Base-by-base conservation (phyloP, 179 eudicot species). In the Silene vulgaris region DNA sequence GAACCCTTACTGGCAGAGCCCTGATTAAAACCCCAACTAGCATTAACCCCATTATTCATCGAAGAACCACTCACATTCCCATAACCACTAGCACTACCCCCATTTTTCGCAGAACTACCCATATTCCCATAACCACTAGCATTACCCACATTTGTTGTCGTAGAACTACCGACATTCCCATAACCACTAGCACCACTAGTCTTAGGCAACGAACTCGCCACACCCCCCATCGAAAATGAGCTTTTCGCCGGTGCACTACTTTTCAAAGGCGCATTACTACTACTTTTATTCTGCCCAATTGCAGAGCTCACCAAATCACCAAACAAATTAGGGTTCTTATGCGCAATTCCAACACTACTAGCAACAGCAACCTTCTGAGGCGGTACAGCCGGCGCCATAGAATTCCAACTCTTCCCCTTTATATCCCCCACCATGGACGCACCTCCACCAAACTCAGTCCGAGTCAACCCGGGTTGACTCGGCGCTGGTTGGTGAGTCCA, bases 341-440 rank as follows among this genome's bases (percentile, higher is more conserved):
- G 85, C 26, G 80, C 93, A 75, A 93, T 79, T 17, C 97, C 98
- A 45, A 90, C 60, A 68, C 75, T 62, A 12, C 74, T 71, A 3
- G 79, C 67, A 40, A 48, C 76, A 30, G 52, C 73, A 43, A 16
- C 77, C 40, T 28, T 80, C 20, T 6, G 48, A 0, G 83, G 23
- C 2, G 48, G 9, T 1, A 8, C 48, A 40, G 82, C 85, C 62
- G 85, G 76, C 4, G 79, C 75, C 9, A 84, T n/a, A 0, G 89
- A 77, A 30, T 60, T 77, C 97, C 97, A 93, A 73, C 88, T 93
- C 86, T 87, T 90, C 23, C 98, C 98, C 6, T 72, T 82, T 5
- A 94, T 94, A 74, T 94, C 98, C 2, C 98, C 98, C 14, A 87
- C 96, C 98, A 94, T 92, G 0, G 96, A 90, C 13, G 87, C 56